phyloP scores from a whole-genome alignment of 2,329 filamentous ascomycete genomes.

The Cucurbitaria berberidis region DNA sequence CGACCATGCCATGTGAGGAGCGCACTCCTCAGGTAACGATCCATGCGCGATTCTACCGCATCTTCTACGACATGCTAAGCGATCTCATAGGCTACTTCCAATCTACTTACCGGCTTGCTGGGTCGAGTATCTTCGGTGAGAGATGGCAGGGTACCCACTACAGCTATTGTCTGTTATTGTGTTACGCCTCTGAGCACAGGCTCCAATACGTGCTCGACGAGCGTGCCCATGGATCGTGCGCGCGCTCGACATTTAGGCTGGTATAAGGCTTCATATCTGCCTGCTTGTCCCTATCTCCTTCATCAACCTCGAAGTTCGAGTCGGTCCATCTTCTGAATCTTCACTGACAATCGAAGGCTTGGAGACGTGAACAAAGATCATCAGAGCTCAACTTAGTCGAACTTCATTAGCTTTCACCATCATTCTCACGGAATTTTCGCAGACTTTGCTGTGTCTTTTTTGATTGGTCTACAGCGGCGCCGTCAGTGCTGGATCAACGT shows the following conservation, averaged over 20 bases:
- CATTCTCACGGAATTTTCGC: no score
- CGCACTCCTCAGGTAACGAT: background rate
- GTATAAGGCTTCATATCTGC: background rate
- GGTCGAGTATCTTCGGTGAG: background rate
- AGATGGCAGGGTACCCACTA: background rate
- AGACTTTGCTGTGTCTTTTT: no score
- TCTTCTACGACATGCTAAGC: background rate
- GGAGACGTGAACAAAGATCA: background rate
- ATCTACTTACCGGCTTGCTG: background rate
- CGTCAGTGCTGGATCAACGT: no score
- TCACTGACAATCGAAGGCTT: background rate
- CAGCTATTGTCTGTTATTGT: constrained; percentile 1
- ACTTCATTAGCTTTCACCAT: background rate
- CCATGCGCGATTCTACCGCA: background rate
- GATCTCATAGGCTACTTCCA: background rate
- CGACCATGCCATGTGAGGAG: background rate
- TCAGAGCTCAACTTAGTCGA: background rate
- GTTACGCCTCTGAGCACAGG: background rate
- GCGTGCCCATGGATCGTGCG: background rate
- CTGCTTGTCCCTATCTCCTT: background rate
- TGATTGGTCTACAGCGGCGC: no score
- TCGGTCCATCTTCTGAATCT: background rate
- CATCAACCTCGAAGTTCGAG: background rate
- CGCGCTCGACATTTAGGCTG: background rate
- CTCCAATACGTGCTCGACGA: background rate